phyloP scores from a whole-genome alignment of 225 moss, liverwort and hornwort species.

The Antitrichia curtipendula region DNA sequence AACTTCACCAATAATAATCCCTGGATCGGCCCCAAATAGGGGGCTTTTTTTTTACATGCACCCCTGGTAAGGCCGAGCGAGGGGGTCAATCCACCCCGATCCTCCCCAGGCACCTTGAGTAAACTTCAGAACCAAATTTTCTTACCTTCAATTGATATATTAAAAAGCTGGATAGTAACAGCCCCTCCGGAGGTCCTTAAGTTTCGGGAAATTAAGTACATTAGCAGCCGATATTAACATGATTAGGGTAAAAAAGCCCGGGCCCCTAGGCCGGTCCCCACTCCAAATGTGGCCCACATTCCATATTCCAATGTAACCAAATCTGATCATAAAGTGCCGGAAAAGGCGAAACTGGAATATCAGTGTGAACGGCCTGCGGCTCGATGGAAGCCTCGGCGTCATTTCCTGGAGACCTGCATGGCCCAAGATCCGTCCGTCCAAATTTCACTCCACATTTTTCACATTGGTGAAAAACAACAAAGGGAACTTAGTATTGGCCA shows the following conservation, averaged over 20 bases:
- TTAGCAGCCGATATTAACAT: not conserved
- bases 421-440: no score
- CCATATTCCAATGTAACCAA: not conserved
- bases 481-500: not conserved
- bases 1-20: no score
- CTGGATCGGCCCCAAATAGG: no score
- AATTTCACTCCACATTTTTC: no score
- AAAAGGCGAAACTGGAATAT: not conserved
- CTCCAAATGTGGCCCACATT: not conserved
- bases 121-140: no score
- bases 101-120: no score
- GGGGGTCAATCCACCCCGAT: no score
- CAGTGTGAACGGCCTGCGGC: not conserved
- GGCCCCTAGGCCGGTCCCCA: not conserved
- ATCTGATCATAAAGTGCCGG: not conserved
- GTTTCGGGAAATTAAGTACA: not conserved
- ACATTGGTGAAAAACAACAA: not conserved
- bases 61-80: no score
- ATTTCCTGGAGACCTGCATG: not conserved
- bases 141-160: no score
- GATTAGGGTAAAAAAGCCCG: not conserved
- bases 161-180: not conserved
- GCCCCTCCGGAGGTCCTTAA: no score
- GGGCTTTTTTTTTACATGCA: no score
- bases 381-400: not conserved